These are phyloP conservation scores for Zygnema circumcarinatum DNA, from an alignment of 139 green algal species.

Conservation along the genomic window DNA sequence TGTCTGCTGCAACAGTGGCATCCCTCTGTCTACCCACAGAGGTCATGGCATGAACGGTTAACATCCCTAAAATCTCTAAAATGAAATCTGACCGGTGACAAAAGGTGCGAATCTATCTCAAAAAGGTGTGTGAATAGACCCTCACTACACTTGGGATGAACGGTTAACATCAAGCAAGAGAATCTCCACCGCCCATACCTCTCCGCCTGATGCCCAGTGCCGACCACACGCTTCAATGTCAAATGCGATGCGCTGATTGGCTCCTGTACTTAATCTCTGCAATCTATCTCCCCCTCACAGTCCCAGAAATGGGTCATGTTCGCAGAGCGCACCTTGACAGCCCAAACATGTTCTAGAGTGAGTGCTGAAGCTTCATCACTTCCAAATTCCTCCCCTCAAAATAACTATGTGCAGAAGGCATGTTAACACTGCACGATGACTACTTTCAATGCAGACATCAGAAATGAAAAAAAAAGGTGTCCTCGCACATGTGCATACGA, in stretches of 20 bases:
- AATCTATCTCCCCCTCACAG: slow-evolving; percentile 68
- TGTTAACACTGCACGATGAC: too few relatives aligned
- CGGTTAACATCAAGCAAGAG: slow-evolving; percentile 4
- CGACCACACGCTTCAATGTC: slow-evolving; percentile 86
- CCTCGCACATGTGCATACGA: too few relatives aligned
- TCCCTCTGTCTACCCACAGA: background rate
- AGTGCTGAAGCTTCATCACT: slow-evolving; percentile 20
- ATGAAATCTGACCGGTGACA: background rate
- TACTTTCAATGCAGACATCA: too few relatives aligned
- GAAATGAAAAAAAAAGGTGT: too few relatives aligned
- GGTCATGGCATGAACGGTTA: too few relatives aligned
- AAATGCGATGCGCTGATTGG: slow-evolving; percentile 93
- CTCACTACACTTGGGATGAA: background rate
- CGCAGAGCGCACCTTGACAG: background rate
- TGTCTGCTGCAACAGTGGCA: background rate
- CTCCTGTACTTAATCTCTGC: slow-evolving; percentile 65
- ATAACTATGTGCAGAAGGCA: too few relatives aligned
- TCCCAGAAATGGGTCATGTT: background rate
- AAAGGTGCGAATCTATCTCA: background rate
- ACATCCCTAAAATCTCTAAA: background rate
- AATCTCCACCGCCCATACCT: too few relatives aligned
- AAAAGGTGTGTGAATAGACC: too few relatives aligned
- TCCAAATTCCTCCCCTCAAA: too few relatives aligned
- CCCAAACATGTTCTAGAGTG: background rate
- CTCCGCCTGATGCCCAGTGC: slow-evolving; percentile 79